phyloP scores from a whole-genome alignment of 192 early-diverging fungal genomes.

The Backusella sp. region DNA sequence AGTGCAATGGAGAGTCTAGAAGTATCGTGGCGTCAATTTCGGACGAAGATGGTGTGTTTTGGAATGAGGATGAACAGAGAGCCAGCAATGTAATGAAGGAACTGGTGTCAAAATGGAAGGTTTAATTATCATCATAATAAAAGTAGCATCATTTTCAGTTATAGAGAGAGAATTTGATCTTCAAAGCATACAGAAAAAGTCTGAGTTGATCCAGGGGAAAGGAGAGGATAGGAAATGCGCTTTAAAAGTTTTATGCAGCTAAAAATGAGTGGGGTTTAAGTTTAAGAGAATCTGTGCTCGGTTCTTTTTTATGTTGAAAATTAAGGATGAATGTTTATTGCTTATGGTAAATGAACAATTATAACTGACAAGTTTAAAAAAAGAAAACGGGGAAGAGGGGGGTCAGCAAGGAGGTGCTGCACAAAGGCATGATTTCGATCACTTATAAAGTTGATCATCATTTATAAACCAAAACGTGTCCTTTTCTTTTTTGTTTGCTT shows the following conservation, averaged over 20 bases:
- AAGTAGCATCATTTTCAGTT: neutral
- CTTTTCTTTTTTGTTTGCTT: neutral
- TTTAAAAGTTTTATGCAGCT: neutral
- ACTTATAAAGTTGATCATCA: too few species aligned
- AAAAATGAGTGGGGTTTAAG: neutral
- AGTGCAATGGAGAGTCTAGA: slow-evolving; percentile 27
- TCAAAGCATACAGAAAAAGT: neutral
- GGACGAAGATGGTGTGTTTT: neutral
- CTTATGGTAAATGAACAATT: neutral
- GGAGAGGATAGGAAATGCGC: neutral
- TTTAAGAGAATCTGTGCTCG: neutral
- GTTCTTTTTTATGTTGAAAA: neutral
- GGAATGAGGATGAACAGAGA: slow-evolving; percentile 26
- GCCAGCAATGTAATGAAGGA: slow-evolving; percentile 19
- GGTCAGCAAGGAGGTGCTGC: neutral
- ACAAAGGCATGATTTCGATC: neutral
- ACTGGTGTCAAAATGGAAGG: slow-evolving; percentile 27
- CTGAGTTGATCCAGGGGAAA: neutral
- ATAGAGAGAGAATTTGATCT: too few species aligned
- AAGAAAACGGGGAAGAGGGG: neutral
- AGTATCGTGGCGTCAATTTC: slow-evolving; percentile 14
- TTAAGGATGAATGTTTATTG: neutral
- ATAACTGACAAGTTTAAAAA: neutral
- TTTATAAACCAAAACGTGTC: too few species aligned
- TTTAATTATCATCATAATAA: neutral